Evolutionary conservation across 768 basidiomycete genomes (phyloP), one percentile per base, ranked within the genome.

Genomic region (Lyophyllum decastes): DNA sequence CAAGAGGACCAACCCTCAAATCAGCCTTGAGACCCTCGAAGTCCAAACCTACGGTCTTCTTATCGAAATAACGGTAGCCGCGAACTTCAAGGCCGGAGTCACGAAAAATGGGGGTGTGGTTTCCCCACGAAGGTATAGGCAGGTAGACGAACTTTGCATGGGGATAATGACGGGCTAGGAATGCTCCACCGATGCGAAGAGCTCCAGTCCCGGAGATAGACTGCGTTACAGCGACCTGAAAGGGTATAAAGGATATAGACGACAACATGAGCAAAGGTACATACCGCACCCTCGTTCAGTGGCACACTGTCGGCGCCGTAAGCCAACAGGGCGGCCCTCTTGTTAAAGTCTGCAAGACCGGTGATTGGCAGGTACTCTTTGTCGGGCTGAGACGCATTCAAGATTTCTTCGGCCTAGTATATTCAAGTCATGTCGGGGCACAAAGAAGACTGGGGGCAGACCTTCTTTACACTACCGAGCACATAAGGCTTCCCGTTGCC

Each of bases 191-290:
- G 72, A 98, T 92, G 66, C 97, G 86, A 62, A 98, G 90, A 45
- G 97, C 97, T 65, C 97, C 97, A 12, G 97, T 99, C 14, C 97
- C 97, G 26, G 96, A 98, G 72, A 98, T 95, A 54, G 95, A 89
- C 73, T 99, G 97, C 11, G 94, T 90, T 52, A 90, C 82, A 24
- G 92, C 85, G 67, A 95, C 81, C 91, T 95, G 53, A 46, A 56
- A 49, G 53, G 19, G 40, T 27, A 48, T 64, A 58, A 66, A 57
- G 7, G 50, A 34, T 43, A 56, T 54, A 50, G 49, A 54, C 58
- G 46, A 49, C 44, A 38, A 35, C 34, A 45, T 47, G 50, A 16
- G 25, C 19, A 57, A 26, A 27, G 24, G 40, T 47, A 83, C 91
- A 52, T 67, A 94, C 90, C 56, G 89, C 76, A 67, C 89, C 87